Evolutionary conservation across 1,139 yeast species (phyloP).

Genomic region (Suzukiozyma palmioleophila): DNA sequence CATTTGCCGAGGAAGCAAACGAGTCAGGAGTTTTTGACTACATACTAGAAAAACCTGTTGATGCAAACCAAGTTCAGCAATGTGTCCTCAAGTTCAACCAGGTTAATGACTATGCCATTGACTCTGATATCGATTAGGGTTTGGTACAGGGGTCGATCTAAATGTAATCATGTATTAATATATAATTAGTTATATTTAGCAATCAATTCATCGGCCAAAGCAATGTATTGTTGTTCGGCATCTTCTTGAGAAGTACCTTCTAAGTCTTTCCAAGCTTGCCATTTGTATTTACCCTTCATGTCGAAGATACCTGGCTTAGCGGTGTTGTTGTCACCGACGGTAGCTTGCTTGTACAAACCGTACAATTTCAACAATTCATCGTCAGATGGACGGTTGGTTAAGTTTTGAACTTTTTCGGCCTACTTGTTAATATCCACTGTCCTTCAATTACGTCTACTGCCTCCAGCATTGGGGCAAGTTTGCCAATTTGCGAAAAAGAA

Average conservation of each 20-base stretch:
- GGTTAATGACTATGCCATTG: slow-evolving; percentile 26
- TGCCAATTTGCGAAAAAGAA: background rate
- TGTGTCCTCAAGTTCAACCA: slow-evolving; percentile 19
- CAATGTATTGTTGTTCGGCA: slow-evolving; percentile 85
- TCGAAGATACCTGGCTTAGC: slow-evolving; percentile 84
- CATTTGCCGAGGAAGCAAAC: slow-evolving; percentile 64
- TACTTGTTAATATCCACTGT: slow-evolving; percentile 24
- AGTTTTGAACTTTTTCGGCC: slow-evolving; percentile 78
- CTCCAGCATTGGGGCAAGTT: too few species aligned
- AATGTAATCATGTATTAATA: background rate
- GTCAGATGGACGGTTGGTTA: slow-evolving; percentile 76
- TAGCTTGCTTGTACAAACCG: slow-evolving; percentile 94
- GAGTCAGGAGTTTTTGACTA: slow-evolving; percentile 60
- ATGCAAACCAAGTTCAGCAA: slow-evolving; percentile 21
- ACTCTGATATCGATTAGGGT: slow-evolving; percentile 17
- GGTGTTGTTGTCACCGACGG: slow-evolving; percentile 89
- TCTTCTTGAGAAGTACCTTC: slow-evolving; percentile 86
- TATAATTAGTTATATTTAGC: slow-evolving; percentile 29
- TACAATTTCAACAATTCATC: slow-evolving; percentile 81
- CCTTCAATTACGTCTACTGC: slow-evolving; percentile 2
- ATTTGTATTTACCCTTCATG: slow-evolving; percentile 92
- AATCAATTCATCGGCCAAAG: slow-evolving; percentile 62
- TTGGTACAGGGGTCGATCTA: background rate
- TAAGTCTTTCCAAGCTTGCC: slow-evolving; percentile 92
- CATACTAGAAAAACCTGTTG: slow-evolving; percentile 74